phyloP scores from a whole-genome alignment of 2,329 filamentous ascomycete species.

The Xylaria sp. region DNA sequence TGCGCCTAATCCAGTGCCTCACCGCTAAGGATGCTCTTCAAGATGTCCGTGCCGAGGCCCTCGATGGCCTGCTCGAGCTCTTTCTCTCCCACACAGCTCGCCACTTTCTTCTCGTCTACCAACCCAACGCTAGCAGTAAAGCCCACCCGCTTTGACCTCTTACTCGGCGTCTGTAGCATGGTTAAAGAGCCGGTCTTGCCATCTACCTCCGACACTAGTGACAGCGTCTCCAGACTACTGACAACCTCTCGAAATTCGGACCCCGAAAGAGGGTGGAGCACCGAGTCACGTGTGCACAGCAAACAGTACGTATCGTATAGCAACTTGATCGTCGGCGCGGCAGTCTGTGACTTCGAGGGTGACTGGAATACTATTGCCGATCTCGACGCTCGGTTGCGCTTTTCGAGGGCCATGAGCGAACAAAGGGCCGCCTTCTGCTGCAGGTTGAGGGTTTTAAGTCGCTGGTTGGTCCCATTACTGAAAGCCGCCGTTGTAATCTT shows the following conservation, averaged over 20 bases:
- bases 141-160: conserved; percentile 64
- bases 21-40: conserved; percentile 66
- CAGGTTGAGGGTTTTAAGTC: conserved; percentile 85
- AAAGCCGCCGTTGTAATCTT: conserved; percentile 90
- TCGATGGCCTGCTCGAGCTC: conserved; percentile 77
- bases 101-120: conserved; percentile 77
- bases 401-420: conserved; percentile 85
- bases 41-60: conserved; percentile 64
- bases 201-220: conserved; percentile 74
- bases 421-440: conserved; percentile 97
- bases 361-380: conserved; percentile 49
- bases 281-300: conserved; percentile 85
- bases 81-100: conserved; percentile 78
- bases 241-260: conserved; percentile 96
- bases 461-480: conserved; percentile 83
- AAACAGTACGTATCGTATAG: conserved; percentile 83
- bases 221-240: conserved; percentile 85
- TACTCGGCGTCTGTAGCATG: conserved; percentile 71
- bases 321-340: conserved; percentile 80
- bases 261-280: conserved; percentile 85
- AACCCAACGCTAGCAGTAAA: conserved; percentile 53
- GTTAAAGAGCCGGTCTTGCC: conserved; percentile 72
- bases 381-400: conserved; percentile 64
- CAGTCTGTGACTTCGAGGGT: conserved; percentile 64
- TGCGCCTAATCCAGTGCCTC: conserved; percentile 59